phyloP scores from a whole-genome alignment of 2,329 filamentous ascomycete genomes.

The Massarina eburnea region DNA sequence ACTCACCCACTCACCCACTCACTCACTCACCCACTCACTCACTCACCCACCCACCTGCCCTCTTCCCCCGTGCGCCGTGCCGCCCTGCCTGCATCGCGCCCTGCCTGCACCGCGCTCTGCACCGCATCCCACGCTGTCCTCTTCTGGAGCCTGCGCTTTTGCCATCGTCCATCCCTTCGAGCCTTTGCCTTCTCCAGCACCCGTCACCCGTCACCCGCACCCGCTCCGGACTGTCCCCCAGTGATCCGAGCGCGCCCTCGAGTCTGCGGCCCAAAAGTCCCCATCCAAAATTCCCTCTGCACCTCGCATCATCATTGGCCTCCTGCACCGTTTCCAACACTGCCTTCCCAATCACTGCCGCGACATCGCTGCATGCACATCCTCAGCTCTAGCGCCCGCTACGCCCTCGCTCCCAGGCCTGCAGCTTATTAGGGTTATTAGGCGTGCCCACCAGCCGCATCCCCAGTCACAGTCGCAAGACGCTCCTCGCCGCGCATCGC shows the following conservation, averaged over 20 bases:
- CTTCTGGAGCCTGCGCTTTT: too few species aligned
- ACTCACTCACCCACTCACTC: background rate
- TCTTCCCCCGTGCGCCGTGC: background rate
- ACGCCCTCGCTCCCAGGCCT: conserved; percentile 10
- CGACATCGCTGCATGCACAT: conserved; percentile 29
- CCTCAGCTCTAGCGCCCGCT: conserved; percentile 28
- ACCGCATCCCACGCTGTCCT: too few species aligned
- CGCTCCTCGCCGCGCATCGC: background rate
- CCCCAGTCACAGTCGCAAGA: background rate
- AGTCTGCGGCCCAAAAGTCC: conserved; percentile 6
- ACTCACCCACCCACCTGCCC: too few species aligned
- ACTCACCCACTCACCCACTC: background rate
- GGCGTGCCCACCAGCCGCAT: background rate
- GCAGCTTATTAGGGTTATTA: too few species aligned
- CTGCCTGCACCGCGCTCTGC: too few species aligned
- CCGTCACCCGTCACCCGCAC: conserved; percentile 1
- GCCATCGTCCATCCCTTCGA: too few species aligned
- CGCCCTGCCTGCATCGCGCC: too few species aligned
- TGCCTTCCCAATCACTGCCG: conserved; percentile 18
- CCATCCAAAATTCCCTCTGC: conserved; percentile 27
- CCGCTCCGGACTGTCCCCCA: conserved; percentile 14
- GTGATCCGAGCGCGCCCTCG: conserved; percentile 18
- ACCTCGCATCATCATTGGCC: conserved; percentile 29
- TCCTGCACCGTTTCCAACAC: conserved; percentile 21
- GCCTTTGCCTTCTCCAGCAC: too few species aligned